Base-by-base conservation (phyloP, 2,329 filamentous ascomycete genomes). In the Paracoccidioides brasiliensis region DNA sequence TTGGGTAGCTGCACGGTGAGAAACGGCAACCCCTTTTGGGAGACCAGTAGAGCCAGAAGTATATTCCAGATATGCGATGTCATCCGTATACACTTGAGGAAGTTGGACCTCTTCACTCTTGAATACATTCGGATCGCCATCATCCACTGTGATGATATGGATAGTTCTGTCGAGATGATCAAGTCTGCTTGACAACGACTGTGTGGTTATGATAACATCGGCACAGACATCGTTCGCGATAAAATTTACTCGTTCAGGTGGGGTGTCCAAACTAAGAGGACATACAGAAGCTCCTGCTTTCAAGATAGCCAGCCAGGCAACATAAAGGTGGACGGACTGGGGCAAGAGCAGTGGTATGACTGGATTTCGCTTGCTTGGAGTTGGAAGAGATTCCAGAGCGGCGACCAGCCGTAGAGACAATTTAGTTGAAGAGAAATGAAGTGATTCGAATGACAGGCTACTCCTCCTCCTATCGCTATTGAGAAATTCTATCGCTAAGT, bases 31-130 rank as follows among this genome's bases (percentile, higher is more conserved):
- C 0, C 90, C 90, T 73, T 96, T 96, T 0, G 90, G 90, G 4
- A 83, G 82, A 10, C 90, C 90, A 0, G 90, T 95, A 4, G 88
- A 94, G 3, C 90, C 90, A 48, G 88, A 94, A 0, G 90, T 95
- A 68, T 95, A 96, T 82, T 95, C 90, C 57, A 95, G 81, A 73
- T 96, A 96, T 30, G 90, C 89, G 30, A 90, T 54, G 41, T 61
- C 57, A 43, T 69, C 64, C 14, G 63, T 56, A 3, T 60, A 59
- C 15, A 66, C 58, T 43, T 65, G 59, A 30, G 54, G 42, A 43
- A 43, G 32, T 30, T 52, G 37, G n/a, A 32, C 52, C 14, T 10
- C 37, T 8, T 50, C 45, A 43, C 30, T 28, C 58, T 55, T 14
- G 37, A 45, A 42, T 50, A 22, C 22, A 60, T 49, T 44, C 50